phyloP scores from a whole-genome alignment of 163 green algal species.

The Trebouxia gelatinosa region DNA sequence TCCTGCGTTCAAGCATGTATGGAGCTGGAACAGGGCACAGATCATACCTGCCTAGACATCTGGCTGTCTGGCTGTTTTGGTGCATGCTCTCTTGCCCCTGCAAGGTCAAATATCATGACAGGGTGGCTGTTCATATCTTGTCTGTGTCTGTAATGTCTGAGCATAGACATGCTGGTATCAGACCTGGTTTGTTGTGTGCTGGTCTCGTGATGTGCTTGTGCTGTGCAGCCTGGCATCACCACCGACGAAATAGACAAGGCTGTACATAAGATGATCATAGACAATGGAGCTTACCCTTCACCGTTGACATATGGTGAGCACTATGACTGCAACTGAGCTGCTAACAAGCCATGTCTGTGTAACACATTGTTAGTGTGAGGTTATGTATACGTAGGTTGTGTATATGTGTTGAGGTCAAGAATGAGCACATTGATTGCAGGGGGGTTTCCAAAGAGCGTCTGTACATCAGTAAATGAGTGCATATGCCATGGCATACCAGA shows the following conservation, averaged over 20 bases:
- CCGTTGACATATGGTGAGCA: slow-evolving; percentile 46
- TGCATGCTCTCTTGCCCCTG: neutral
- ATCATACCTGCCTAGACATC: too few relatives aligned
- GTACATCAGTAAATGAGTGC: slow-evolving; percentile 98
- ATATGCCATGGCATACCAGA: slow-evolving; percentile 99
- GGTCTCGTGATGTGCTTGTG: neutral
- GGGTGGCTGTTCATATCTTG: slow-evolving; percentile 7
- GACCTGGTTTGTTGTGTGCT: neutral
- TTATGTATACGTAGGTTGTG: too few relatives aligned
- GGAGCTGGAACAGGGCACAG: too few relatives aligned
- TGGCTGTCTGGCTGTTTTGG: neutral
- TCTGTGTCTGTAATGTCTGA: neutral
- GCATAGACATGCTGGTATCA: neutral
- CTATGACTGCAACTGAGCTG: too few relatives aligned
- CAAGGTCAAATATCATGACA: neutral
- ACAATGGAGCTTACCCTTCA: slow-evolving; percentile 80
- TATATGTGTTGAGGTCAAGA: too few relatives aligned
- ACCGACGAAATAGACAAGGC: slow-evolving; percentile 94
- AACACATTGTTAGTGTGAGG: too few relatives aligned
- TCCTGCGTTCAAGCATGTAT: too few relatives aligned
- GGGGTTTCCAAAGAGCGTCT: slow-evolving; percentile 95
- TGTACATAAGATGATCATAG: slow-evolving; percentile 86
- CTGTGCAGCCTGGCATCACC: slow-evolving; percentile 73
- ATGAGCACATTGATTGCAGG: slow-evolving; percentile 29
- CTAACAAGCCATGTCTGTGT: too few relatives aligned